Percentiles rank a stretch among this genome's conserved stretches.
Evolutionary conservation across 208 protist genomes (phyloP).

Genomic region (Wallacemonas sp.): DNA sequence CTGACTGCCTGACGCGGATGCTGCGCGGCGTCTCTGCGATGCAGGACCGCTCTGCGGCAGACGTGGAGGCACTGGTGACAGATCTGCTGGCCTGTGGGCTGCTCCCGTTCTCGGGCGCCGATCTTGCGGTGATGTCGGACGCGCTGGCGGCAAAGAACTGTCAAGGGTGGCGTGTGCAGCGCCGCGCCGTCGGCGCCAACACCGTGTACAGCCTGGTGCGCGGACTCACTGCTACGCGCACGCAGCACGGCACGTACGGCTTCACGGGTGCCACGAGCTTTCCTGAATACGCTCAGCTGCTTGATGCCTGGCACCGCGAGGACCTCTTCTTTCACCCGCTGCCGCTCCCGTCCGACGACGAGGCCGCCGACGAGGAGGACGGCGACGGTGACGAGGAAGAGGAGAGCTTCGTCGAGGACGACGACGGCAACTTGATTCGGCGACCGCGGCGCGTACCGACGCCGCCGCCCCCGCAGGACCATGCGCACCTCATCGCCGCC

Average conservation of each 20-base stretch:
- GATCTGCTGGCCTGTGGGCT: conserved; percentile 3
- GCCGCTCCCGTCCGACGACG: conserved; percentile 57
- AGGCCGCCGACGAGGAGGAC: conserved; percentile 41
- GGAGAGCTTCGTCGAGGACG: conserved; percentile 25
- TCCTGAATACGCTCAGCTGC: conserved; percentile 54
- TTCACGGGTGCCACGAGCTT: conserved; percentile 71
- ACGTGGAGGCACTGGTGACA: not conserved
- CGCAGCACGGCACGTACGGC: conserved; percentile 43
- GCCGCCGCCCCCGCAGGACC: conserved; percentile 38
- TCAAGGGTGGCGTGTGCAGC: not conserved
- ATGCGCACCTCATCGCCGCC: conserved; percentile 28
- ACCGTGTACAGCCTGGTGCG: conserved; percentile 16
- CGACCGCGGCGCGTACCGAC: conserved; percentile 26
- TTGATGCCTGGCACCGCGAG: conserved; percentile 46
- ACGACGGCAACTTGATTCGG: conserved; percentile 21
- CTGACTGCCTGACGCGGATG: not conserved
- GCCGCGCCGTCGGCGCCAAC: not conserved
- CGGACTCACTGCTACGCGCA: conserved; percentile 33
- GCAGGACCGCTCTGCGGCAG: not conserved
- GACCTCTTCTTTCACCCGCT: conserved; percentile 54
- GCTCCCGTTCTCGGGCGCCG: not conserved
- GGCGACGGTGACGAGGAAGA: conserved; percentile 63
- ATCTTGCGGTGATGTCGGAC: not conserved
- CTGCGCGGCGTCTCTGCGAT: not conserved
- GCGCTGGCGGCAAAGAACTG: not conserved